Conservation (phyloP, 1,284 basidiomycete genomes). For the Malassezia nana region DNA sequence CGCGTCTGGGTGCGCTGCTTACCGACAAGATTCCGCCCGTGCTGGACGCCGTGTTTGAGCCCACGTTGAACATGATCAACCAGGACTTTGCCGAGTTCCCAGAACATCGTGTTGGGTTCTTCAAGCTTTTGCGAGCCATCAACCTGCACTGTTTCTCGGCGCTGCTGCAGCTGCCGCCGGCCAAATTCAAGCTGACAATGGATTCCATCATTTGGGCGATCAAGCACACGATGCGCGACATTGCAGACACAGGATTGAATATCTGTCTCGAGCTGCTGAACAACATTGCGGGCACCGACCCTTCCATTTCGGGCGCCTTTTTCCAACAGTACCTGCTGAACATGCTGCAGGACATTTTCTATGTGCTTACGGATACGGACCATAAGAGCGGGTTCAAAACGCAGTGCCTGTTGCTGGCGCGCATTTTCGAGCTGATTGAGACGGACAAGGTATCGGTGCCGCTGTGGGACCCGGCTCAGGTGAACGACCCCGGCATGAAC, state of each 20-base stretch:
- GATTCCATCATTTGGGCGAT: constrained; percentile 99
- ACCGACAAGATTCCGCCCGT: constrained; percentile 93
- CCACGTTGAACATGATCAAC: constrained; percentile 97
- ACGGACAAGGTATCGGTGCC: constrained; percentile 70
- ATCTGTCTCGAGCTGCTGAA: constrained; percentile 90
- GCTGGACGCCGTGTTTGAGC: constrained; percentile 93
- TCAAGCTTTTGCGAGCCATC: constrained; percentile 85
- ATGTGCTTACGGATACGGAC: constrained; percentile 91
- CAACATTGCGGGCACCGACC: constrained; percentile 79
- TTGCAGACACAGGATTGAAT: constrained; percentile 72
- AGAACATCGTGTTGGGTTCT: constrained; percentile 95
- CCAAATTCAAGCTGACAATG: constrained; percentile 94
- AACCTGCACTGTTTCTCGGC: constrained; percentile 93
- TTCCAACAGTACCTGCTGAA: constrained; percentile 87
- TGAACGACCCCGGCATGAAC: constrained; percentile 62
- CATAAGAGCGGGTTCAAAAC: constrained; percentile 71
- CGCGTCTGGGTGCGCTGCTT: constrained; percentile 51
- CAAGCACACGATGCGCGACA: constrained; percentile 99
- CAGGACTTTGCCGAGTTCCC: constrained; percentile 96
- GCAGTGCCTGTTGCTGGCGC: constrained; percentile 56
- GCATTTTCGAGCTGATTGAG: constrained; percentile 88
- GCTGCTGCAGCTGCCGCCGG: constrained; percentile 75
- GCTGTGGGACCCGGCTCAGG: constrained; percentile 68
- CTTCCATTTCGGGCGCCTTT: constrained; percentile 67
- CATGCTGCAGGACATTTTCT: constrained; percentile 92